Conservation (phyloP, 768 basidiomycete species). For the Podaxis mareebaensis region DNA sequence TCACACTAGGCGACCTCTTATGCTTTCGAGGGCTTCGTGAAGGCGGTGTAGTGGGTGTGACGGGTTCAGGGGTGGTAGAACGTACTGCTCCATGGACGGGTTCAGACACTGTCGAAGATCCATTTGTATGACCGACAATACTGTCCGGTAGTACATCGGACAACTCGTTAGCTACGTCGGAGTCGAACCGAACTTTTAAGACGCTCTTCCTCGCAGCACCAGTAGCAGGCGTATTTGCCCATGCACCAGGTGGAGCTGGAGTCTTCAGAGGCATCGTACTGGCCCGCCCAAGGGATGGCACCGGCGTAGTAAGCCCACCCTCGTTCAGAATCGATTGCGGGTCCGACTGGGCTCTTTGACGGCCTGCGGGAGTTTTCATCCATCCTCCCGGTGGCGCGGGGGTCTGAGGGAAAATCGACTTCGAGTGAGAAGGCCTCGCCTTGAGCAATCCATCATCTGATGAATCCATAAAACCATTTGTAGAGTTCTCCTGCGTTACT, state of each 20-base stretch:
- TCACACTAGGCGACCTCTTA: constrained; percentile 44
- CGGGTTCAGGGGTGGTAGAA: constrained; percentile 22
- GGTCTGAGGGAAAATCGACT: constrained; percentile 23
- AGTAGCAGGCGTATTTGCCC: constrained; percentile 54
- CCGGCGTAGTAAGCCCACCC: constrained; percentile 47
- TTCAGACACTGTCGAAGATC: constrained; percentile 22
- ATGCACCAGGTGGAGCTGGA: constrained; percentile 71
- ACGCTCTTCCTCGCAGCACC: constrained; percentile 48
- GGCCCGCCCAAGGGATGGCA: constrained; percentile 49
- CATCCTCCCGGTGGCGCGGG: constrained; percentile 39
- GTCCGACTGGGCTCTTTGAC: constrained; percentile 16
- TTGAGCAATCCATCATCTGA: constrained; percentile 1
- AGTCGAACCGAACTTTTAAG: constrained; percentile 74
- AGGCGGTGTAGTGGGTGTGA: constrained; percentile 13
- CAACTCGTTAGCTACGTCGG: constrained; percentile 25
- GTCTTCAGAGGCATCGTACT: constrained; percentile 51
- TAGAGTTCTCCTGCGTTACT: constrained; percentile 16
- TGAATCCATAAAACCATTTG: constrained; percentile 5
- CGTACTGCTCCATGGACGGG: neutral
- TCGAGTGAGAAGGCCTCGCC: constrained; percentile 17
- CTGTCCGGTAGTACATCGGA: constrained; percentile 20
- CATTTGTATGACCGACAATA: constrained; percentile 16
- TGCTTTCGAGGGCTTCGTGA: constrained; percentile 35
- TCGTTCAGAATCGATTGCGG: constrained; percentile 25
- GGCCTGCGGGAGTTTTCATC: constrained; percentile 30